phyloP scores from a whole-genome alignment of 2,329 filamentous ascomycete genomes.

The Xylaria sp. region DNA sequence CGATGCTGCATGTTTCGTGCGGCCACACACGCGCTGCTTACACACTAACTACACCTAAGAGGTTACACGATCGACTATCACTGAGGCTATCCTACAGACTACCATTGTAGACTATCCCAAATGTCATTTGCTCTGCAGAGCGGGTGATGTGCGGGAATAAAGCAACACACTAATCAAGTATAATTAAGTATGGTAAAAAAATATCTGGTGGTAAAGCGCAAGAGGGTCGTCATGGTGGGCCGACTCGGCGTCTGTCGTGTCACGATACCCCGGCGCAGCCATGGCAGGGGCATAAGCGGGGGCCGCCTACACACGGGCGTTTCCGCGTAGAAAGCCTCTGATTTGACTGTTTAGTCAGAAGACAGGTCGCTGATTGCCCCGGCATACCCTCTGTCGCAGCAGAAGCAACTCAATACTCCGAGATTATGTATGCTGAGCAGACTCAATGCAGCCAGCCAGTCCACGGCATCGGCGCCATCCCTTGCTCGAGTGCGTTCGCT shows the following conservation, averaged over 20 bases:
- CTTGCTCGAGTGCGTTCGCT: background rate
- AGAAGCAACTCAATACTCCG: background rate
- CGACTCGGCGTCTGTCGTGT: background rate
- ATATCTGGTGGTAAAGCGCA: background rate
- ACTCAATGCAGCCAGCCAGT: background rate
- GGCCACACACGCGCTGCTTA: background rate
- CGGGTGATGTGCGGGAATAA: background rate
- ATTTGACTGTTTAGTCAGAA: background rate
- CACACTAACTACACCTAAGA: background rate
- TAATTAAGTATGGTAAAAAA: background rate
- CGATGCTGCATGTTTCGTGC: slow-evolving; percentile 5
- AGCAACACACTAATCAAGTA: no score
- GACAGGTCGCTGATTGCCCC: background rate
- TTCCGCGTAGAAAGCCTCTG: background rate
- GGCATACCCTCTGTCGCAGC: background rate
- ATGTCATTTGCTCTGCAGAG: background rate
- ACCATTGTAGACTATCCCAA: background rate
- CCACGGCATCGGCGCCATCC: background rate
- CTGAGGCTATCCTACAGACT: no score
- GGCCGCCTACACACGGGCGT: background rate
- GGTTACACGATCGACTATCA: no score
- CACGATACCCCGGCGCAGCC: background rate
- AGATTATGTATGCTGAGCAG: background rate
- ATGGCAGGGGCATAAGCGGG: background rate
- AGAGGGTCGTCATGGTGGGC: slow-evolving; percentile 8